Evolutionary conservation across 768 basidiomycete genomes (phyloP).

Genomic region (Amanita molliuscula): DNA sequence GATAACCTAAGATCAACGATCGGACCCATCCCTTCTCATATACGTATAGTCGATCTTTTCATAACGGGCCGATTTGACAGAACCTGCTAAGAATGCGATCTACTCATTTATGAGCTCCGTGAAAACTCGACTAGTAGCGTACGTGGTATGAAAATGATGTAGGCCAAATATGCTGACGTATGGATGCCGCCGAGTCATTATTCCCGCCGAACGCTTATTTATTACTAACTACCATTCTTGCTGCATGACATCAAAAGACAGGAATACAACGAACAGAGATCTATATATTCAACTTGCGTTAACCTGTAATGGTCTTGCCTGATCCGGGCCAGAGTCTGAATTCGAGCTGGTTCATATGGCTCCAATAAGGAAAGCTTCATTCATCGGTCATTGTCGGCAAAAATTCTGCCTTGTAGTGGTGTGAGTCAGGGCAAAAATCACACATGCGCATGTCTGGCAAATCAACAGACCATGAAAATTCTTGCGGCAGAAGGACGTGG

Average conservation of each 20-base stretch:
- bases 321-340: background rate
- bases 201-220: background rate
- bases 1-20: background rate
- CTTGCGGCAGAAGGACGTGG: background rate
- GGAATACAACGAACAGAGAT: background rate
- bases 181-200: background rate
- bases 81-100: background rate
- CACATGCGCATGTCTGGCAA: background rate
- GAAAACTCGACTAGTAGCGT: background rate
- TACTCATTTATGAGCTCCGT: background rate
- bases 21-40: constrained; percentile 1
- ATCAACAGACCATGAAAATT: background rate
- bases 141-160: background rate
- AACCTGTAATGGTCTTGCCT: background rate
- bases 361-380: background rate
- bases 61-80: constrained; percentile 3
- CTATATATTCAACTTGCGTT: background rate
- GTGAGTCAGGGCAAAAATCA: background rate
- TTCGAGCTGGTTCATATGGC: background rate
- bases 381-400: constrained; percentile 1
- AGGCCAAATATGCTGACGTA: background rate
- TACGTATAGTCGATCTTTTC: constrained; percentile 5
- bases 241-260: background rate
- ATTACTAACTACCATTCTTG: background rate
- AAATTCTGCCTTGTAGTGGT: background rate